phyloP scores from a whole-genome alignment of 768 basidiomycete genomes.

The Boletus eberwhitei region DNA sequence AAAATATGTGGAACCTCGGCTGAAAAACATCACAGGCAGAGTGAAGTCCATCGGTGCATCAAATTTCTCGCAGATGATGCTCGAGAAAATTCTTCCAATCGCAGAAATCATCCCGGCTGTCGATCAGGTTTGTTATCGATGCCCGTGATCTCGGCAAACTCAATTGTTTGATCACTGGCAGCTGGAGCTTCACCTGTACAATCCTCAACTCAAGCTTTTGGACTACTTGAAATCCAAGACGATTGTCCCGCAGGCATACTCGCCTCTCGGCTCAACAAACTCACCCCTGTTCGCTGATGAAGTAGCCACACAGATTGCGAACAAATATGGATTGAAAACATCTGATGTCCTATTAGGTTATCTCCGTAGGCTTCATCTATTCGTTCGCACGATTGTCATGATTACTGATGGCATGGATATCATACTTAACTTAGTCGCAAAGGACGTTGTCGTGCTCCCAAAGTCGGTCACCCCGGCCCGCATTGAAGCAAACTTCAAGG shows the following conservation, averaged over 20 bases:
- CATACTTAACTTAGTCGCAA: constrained; percentile 55
- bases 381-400: constrained; percentile 6
- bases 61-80: constrained; percentile 66
- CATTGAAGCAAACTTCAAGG: constrained; percentile 57
- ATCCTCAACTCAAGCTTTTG: constrained; percentile 68
- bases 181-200: constrained; percentile 73
- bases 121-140: constrained; percentile 53
- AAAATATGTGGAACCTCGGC: constrained; percentile 2
- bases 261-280: constrained; percentile 69
- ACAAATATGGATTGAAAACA: constrained; percentile 50
- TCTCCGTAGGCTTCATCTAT: constrained; percentile 41
- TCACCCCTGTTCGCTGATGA: constrained; percentile 67
- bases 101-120: constrained; percentile 70
- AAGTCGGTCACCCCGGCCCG: constrained; percentile 75
- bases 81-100: constrained; percentile 66
- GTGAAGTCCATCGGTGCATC: constrained; percentile 67
- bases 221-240: constrained; percentile 59
- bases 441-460: constrained; percentile 63
- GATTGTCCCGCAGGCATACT: constrained; percentile 77
- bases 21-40: constrained; percentile 46
- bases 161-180: constrained; percentile 28
- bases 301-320: constrained; percentile 54
- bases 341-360: constrained; percentile 62
- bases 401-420: background rate
- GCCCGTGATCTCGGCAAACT: background rate